Evolutionary conservation across 2,329 filamentous ascomycete species (phyloP), one percentile per base, ranked within the genome.

Genomic region (Daldinia sp.): DNA sequence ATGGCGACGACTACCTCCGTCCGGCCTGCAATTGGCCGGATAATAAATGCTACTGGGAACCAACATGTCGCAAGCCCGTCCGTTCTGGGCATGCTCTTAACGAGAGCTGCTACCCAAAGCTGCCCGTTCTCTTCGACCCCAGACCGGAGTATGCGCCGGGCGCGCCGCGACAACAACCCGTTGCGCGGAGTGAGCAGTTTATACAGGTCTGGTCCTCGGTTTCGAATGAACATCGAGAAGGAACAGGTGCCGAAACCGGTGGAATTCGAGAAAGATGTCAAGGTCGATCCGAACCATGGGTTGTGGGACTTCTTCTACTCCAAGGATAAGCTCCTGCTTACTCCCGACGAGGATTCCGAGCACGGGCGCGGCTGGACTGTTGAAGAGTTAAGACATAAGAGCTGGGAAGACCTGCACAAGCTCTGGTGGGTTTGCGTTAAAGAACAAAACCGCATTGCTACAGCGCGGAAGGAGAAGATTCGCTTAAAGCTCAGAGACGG

Each of bases 341-440:
- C 88, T 6, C 93, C 94, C 4, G 83, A 87, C 32, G 88, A 94
- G 69, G 87, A 91, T 58, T 76, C 82, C 50, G 81, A 85, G 67
- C 90, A 95, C 77, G 95, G 95, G 13, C 87, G 95, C 55, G 82
- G 87, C 25, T 99, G 95, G 95, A 88, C 85, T 9, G 88, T 91
- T 6, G 87, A 92, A 78, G 95, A 99, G 81, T 82, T 99, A 73
- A 86, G 94, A 66, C 83, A 86, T 66, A 97, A 97, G 80, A 93
- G 90, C 66, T 99, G 93, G 92, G 92, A 97, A 64, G 94, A 98
- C 77, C 80, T 99, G 71, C 94, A 98, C 78, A 82, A 84, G 64
- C 83, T 99, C 73, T 99, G 94, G 93, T 99, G 94, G 93, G 86
- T 93, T 57, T 98, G 95, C 76, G 85, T 90, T 63, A 93, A 92